Evolutionary conservation across 2,329 filamentous ascomycete species (phyloP).

Genomic region (Neofusicoccum sp.): DNA sequence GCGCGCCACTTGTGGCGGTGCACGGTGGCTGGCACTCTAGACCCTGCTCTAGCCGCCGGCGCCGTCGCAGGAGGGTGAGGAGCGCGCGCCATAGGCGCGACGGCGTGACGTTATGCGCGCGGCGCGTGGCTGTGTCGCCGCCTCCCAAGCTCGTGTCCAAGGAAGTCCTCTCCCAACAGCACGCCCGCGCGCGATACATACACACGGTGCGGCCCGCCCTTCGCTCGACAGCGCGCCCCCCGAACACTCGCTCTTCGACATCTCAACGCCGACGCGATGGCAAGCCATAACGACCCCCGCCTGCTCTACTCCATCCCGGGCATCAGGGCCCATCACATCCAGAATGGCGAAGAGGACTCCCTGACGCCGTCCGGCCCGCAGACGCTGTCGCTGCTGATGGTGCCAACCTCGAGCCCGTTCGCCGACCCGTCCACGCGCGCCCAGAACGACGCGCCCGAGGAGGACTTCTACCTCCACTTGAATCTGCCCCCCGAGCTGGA

Average conservation of each 20-base stretch:
- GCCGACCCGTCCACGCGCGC: constrained; percentile 59
- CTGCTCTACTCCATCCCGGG: constrained; percentile 68
- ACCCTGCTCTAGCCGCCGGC: not conserved
- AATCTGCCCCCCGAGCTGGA: constrained; percentile 94
- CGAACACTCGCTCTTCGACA: constrained; percentile 3
- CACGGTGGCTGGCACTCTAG: not conserved
- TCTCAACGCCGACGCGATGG: constrained; percentile 37
- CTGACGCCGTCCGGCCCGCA: constrained; percentile 86
- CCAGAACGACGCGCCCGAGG: constrained; percentile 55
- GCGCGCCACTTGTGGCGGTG: constrained; percentile 1
- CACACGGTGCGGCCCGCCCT: not conserved
- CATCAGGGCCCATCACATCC: constrained; percentile 88
- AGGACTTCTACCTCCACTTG: constrained; percentile 96
- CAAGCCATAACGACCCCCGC: constrained; percentile 58
- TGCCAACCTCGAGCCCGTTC: constrained; percentile 80
- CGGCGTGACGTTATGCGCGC: constrained; percentile 9
- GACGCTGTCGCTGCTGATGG: constrained; percentile 92
- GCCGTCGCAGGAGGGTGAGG: not conserved
- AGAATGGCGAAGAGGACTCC: constrained; percentile 79
- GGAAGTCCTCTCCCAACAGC: not conserved
- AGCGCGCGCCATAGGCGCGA: not conserved
- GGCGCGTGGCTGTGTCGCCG: constrained; percentile 6
- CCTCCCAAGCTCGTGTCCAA: constrained; percentile 3
- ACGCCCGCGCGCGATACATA: constrained; percentile 4
- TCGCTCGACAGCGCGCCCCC: not conserved